Evolutionary conservation across 345 rosid species (phyloP), one percentile per base, ranked within the genome.

Genomic region (Streptanthus diversifolius): DNA sequence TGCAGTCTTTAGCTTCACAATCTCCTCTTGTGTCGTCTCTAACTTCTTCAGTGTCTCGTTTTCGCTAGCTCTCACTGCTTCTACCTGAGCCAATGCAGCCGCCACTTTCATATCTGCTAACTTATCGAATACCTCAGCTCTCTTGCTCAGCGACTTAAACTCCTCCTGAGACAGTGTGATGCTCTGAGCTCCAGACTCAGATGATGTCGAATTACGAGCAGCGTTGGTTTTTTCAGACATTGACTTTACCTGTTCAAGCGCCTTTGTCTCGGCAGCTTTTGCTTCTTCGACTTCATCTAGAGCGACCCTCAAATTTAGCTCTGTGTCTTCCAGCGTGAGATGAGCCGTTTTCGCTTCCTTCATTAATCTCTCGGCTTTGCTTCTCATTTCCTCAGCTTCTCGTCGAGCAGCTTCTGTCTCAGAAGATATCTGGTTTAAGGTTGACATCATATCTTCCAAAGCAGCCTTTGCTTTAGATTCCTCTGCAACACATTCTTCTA

Each of bases 21-120:
- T 89, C 86, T 93, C 98, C 63, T 81, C 87, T 73, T 81, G 77
- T 14, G 83, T 88, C 49, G 83, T 84, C 77, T 87, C 91, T 43
- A 88, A 76, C 80, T 83, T 91, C 88, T 88, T 89, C 61, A 84
- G 55, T 4, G 93, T 88, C 80, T 93, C 97, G 47, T 83, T 87
- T 80, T 93, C 97, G 22, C 98, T 88, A 56, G 98, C 98, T 84
- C 69, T 91, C 70, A 93, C 92, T 19, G 97, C 97, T 82, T 93
- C 93, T 45, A 87, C 95, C 83, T 93, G 96, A 47, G 98, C 98
- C 82, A 91, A 43, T 67, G 98, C 96, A 67, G 97, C 98, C 7
- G 88, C 88, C 79, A 91, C 97, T 86, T 88, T 89, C 96, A 91
- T 88, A 73, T 93, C 95, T 11, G 96, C 86, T 74, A 93, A 80